phyloP scores from a whole-genome alignment of 2,329 filamentous ascomycete genomes.

The Cadophora malorum region DNA sequence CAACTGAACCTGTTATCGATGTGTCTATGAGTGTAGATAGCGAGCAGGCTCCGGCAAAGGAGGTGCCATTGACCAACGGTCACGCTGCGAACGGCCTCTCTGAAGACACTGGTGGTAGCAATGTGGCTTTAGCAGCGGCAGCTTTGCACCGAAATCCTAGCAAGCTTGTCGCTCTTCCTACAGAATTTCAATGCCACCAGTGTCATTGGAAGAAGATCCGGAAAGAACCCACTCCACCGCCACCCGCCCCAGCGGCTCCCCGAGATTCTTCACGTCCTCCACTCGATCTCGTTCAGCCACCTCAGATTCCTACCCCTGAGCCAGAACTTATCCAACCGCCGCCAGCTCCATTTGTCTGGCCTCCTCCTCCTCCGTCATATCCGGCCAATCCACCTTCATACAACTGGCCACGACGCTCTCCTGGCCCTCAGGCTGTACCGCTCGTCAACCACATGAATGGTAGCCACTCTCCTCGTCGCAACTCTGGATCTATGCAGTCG shows the following conservation, averaged over 20 bases:
- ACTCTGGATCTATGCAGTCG: constrained; percentile 40
- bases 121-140: constrained; percentile 45
- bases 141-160: constrained; percentile 43
- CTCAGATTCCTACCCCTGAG: constrained; percentile 44
- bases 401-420: constrained; percentile 59
- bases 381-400: constrained; percentile 51
- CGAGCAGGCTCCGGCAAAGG: constrained; percentile 23
- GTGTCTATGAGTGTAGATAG: constrained; percentile 25
- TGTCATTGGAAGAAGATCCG: constrained; percentile 62
- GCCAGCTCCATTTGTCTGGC: constrained; percentile 29
- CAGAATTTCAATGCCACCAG: constrained; percentile 77
- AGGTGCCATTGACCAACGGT: constrained; percentile 27
- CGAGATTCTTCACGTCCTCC: constrained; percentile 36
- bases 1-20: constrained; percentile 13
- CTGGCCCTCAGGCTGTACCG: constrained; percentile 53
- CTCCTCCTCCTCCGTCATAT: constrained; percentile 21
- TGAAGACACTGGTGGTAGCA: constrained; percentile 31
- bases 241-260: constrained; percentile 22
- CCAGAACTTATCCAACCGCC: constrained; percentile 36
- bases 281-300: constrained; percentile 29
- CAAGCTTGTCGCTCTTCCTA: constrained; percentile 36
- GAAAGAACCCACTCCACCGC: constrained; percentile 37
- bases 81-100: constrained; percentile 18
- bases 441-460: constrained; percentile 59
- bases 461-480: constrained; percentile 40